phyloP scores from a whole-genome alignment of 352 stramenopile genomes.

The Peronosclerospora sorghi region DNA sequence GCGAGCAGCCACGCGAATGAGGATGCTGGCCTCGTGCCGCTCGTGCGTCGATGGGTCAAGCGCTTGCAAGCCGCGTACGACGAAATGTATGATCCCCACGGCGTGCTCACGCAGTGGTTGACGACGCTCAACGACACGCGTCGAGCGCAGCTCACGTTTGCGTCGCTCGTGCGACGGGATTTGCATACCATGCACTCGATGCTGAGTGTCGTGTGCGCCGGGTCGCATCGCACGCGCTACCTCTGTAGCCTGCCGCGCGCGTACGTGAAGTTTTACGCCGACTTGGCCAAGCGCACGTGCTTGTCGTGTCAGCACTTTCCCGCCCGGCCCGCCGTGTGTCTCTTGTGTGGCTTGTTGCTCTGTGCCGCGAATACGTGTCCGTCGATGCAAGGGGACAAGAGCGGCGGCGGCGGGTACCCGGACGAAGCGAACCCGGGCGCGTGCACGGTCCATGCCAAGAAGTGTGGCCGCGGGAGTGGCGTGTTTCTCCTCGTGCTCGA shows the following conservation, averaged over 20 bases:
- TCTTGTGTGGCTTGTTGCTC: conserved; percentile 72
- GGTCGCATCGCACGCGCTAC: conserved; percentile 54
- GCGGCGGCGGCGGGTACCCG: conserved; percentile 48
- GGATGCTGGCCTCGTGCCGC: conserved; percentile 14
- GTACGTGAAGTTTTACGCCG: conserved; percentile 81
- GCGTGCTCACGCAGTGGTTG: conserved; percentile 65
- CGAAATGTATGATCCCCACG: conserved; percentile 68
- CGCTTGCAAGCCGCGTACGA: conserved; percentile 62
- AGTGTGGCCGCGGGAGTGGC: conserved; percentile 69
- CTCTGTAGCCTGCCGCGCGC: conserved; percentile 55
- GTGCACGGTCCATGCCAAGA: conserved; percentile 78
- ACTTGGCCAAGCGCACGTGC: conserved; percentile 73
- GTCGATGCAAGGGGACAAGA: conserved; percentile 58
- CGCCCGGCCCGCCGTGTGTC: conserved; percentile 67
- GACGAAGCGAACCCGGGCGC: conserved; percentile 75
- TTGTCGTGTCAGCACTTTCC: conserved; percentile 68
- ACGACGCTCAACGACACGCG: conserved; percentile 45
- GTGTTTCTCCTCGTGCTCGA: conserved; percentile 80
- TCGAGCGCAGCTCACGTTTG: conserved; percentile 20
- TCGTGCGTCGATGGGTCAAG: conserved; percentile 47
- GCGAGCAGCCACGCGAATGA: too few relatives aligned
- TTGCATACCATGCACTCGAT: conserved; percentile 72
- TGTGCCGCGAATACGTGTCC: conserved; percentile 77
- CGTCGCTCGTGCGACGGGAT: conserved; percentile 43
- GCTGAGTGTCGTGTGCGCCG: conserved; percentile 60